Base-by-base conservation (phyloP, 768 basidiomycete genomes). In the Amanita phalloides region DNA sequence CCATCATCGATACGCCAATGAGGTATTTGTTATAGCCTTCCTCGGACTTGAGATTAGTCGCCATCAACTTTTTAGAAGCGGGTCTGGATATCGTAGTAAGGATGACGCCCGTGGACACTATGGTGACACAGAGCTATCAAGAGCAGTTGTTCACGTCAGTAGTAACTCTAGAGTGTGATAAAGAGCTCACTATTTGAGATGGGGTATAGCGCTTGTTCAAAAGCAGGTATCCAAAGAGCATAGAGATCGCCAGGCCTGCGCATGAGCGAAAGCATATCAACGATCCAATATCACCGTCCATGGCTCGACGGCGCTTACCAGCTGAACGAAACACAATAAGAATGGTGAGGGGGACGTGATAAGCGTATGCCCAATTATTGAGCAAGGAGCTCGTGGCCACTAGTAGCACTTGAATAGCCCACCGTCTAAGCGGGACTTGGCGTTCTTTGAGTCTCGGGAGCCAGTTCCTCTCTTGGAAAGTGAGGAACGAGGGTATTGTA, bases 311-410 rank as follows among this genome's bases (percentile, higher is more conserved):
- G 26, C 36, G 54, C 63, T 60, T 38, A 83, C 89, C 88, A 37
- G 86, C 88, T 47, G 87, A 90, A 35, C 90, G 79, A 64, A 91
- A 89, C 25, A 93, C 81, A 57, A 93, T 91, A 57, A 89, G 79
- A 3, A 93, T 67, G 1, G 86, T 80, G 43, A 90, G 68, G 3
- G 88, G 89, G 0, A 91, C 83, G 45, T 81, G 70, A 62, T 79
- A 87, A 0, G 81, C 82, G 60, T 83, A 90, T 1, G 83, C 86
- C 79, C 81, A 84, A 62, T 90, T 91, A 62, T 90, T 90, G 58
- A 93, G 62, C 47, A 90, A 64, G 13, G 83, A 82, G 33, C 84
- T 78, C 10, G 75, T 71, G 3, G 81, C 76, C 52, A 87, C 71
- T 14, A 90, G 71, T 21, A 82, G 58, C 0, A 90, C 89, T 62